A percentile compares a stretch with the other conserved stretches of the same genome.
Conservation (phyloP, 2,329 filamentous ascomycete species). For the Botrytis porri region DNA sequence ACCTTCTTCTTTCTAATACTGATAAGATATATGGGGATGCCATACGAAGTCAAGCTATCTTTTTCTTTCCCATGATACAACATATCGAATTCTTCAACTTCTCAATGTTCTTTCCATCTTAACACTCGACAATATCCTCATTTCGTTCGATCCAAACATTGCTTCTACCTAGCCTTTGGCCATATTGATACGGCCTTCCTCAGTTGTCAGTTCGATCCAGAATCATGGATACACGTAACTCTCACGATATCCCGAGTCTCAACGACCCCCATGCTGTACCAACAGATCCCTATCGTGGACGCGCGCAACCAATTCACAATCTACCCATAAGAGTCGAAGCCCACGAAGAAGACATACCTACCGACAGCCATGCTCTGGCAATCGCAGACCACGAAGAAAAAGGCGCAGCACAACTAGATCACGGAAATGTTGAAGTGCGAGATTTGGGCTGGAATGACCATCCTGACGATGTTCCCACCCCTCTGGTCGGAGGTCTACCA, state of each 20-base stretch:
- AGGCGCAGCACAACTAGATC: constrained; percentile 43
- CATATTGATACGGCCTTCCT: not conserved
- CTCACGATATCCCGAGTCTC: constrained; percentile 2
- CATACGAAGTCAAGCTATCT: not conserved
- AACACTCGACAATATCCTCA: not conserved
- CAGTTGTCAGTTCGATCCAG: not conserved
- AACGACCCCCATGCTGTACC: constrained; percentile 8
- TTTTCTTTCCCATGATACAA: not conserved
- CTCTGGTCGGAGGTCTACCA: constrained; percentile 56
- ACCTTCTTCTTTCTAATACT: not conserved
- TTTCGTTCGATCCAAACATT: not conserved
- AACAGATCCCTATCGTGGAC: constrained; percentile 15
- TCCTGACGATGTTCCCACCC: constrained; percentile 48
- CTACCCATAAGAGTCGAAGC: constrained; percentile 30
- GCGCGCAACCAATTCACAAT: constrained; percentile 20
- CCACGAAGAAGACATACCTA: constrained; percentile 35
- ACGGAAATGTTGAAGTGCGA: constrained; percentile 46
- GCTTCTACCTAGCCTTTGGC: too few species aligned
- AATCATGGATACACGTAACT: not conserved
- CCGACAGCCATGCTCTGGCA: constrained; percentile 44
- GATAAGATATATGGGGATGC: not conserved
- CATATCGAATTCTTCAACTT: not conserved
- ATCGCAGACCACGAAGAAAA: constrained; percentile 41
- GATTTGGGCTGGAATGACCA: constrained; percentile 59
- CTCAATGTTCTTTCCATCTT: not conserved